These are phyloP conservation scores for Cinnamomum micranthum DNA, from an alignment of 164 flowering plant species.

Conservation along the genomic window DNA sequence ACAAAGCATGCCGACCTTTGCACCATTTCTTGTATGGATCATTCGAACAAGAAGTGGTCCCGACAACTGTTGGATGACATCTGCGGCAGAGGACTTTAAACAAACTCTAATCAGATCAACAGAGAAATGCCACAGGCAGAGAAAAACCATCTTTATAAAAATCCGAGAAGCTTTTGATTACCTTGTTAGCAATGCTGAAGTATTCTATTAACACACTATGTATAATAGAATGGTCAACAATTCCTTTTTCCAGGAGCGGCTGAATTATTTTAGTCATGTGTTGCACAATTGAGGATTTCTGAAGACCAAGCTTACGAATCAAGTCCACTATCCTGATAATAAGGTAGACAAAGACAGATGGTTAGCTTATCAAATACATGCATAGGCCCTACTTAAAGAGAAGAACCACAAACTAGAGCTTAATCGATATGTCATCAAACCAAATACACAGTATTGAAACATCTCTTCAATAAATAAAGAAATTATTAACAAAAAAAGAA, in stretches of 20 bases:
- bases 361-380: not conserved
- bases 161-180: slow-evolving; percentile 16
- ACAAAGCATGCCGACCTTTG: slow-evolving; percentile 75
- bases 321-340: slow-evolving; percentile 68
- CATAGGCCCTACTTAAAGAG: not conserved
- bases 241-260: slow-evolving; percentile 90
- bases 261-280: slow-evolving; percentile 76
- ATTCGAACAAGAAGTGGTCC: slow-evolving; percentile 78
- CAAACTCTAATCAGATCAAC: slow-evolving; percentile 28
- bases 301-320: slow-evolving; percentile 72
- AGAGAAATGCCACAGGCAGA: not conserved
- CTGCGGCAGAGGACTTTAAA: slow-evolving; percentile 68
- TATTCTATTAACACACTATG: slow-evolving; percentile 73
- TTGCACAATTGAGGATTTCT: slow-evolving; percentile 58
- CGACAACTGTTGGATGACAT: slow-evolving; percentile 70
- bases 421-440: not conserved
- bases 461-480: not conserved
- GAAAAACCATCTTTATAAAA: not conserved
- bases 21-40: slow-evolving; percentile 84
- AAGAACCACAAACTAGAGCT: not conserved
- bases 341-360: too few relatives aligned
- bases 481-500: too few relatives aligned
- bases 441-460: not conserved
- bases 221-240: slow-evolving; percentile 87
- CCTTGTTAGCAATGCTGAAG: slow-evolving; percentile 80